Base-by-base conservation (phyloP, 2,329 filamentous ascomycete species). In the Paraphaeosphaeria sporulosa region DNA sequence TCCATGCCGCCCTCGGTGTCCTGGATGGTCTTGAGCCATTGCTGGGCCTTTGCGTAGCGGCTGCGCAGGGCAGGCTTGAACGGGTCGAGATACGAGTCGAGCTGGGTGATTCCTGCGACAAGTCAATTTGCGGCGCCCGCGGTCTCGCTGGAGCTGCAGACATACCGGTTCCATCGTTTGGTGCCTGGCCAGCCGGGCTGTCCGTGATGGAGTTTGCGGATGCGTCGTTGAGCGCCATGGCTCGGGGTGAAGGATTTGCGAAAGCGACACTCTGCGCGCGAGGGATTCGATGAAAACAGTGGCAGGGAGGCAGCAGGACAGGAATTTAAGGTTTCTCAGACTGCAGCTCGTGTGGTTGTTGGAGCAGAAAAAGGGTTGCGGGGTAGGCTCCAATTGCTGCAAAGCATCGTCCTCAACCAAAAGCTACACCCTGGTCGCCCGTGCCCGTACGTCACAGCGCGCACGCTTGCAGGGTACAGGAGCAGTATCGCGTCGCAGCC, bases 81-180 rank as follows among this genome's bases (percentile, higher is more conserved):
- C 4, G 95, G 94, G 55, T 87, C 86, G 56, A 99, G 88, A 87
- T 90, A 98, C 48, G 94, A 93, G 76, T 99, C 95, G 60, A 98
- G 85, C 77, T 91, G 82, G 66, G 96, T 80, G 55, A 97, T 93
- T 69, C 94, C 95, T 96, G 74, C 5, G n/a, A 40, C 57, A 73
- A 19, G 71, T 68, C 50, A 71, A 66, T 62, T 49, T 57, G 64
- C 60, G 65, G 59, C 40, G 21, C 15, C 3, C 4, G 49, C 6
- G n/a, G 49, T 17, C 21, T 34, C 21, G 38, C 38, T 13, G 30
- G 27, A 30, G 15, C 30, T 66, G 67, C 10, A 52, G 60, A 30
- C 58, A 66, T 78, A 92, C 90, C 90, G 61, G 90, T 92, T 77
- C 90, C 90, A 73, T 93, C 90, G 53, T 85, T 87, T 53, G 89